Conservation (phyloP, 345 rosid species). For the Corchorus olitorius region DNA sequence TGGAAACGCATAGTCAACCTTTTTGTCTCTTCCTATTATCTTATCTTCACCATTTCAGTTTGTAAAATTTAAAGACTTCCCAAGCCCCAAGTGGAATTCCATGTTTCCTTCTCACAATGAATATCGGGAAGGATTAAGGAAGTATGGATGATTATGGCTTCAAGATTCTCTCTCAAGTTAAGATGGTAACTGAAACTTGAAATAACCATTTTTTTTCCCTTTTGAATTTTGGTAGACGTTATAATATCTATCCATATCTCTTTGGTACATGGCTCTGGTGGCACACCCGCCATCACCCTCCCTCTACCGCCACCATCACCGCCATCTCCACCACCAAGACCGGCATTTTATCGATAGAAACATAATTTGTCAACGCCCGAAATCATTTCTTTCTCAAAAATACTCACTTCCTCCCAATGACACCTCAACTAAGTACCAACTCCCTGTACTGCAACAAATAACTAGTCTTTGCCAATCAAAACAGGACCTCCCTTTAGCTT, state of each 20-base stretch:
- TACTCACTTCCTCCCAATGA: conserved; percentile 2
- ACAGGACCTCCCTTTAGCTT: conserved; percentile 43
- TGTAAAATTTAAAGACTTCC: no score
- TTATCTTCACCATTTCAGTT: no score
- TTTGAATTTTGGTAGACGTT: no score
- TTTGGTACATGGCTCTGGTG: conserved; percentile 8
- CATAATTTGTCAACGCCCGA: neutral
- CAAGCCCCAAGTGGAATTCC: no score
- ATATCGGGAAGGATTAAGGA: no score
- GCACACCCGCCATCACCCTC: conserved; percentile 2
- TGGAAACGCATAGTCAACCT: no score
- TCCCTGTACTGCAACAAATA: conserved; percentile 37
- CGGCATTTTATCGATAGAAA: neutral
- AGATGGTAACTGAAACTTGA: no score
- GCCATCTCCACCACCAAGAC: neutral
- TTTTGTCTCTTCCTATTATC: no score
- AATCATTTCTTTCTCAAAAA: conserved; percentile 20
- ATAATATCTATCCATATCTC: neutral
- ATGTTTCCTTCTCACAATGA: no score
- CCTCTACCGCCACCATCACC: conserved; percentile 10
- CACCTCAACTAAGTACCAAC: conserved; percentile 5
- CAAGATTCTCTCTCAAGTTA: no score
- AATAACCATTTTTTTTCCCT: no score
- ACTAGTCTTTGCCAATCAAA: conserved; percentile 41
- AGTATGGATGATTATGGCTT: no score